Evolutionary conservation across 768 basidiomycete genomes (phyloP).

Genomic region (Tulasnella sp.): DNA sequence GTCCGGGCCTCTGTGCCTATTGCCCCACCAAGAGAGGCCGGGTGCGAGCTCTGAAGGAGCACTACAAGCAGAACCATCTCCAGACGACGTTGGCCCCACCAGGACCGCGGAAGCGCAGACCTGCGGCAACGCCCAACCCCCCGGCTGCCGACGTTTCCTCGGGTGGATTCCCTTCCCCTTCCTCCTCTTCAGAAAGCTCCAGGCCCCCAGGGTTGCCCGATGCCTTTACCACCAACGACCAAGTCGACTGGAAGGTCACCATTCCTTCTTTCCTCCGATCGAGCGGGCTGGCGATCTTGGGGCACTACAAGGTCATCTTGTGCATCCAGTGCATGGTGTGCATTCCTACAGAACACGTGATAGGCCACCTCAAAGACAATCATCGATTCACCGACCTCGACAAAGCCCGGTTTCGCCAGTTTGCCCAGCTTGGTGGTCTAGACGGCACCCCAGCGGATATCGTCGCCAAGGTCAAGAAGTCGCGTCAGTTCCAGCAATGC

Average conservation of each 20-base stretch:
- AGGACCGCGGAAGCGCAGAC: too few relatives aligned
- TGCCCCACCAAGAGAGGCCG: too few relatives aligned
- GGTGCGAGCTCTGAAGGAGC: too few relatives aligned
- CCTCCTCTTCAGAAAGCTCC: too few relatives aligned
- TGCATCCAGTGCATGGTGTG: not conserved
- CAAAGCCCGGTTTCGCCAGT: not conserved
- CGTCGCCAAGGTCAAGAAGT: not conserved
- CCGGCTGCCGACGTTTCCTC: not conserved
- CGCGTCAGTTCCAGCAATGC: not conserved
- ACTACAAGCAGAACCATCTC: too few relatives aligned
- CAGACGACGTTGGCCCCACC: too few relatives aligned
- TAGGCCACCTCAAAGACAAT: not conserved
- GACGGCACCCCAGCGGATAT: not conserved
- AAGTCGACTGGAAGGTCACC: not conserved
- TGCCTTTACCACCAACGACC: not conserved
- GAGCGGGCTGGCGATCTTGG: not conserved
- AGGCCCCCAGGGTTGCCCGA: too few relatives aligned
- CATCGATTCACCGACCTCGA: not conserved
- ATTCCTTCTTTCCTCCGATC: not conserved
- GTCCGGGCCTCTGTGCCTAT: too few relatives aligned
- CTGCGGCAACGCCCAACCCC: not conserved
- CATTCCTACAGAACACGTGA: not conserved
- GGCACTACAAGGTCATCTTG: not conserved
- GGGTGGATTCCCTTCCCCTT: too few relatives aligned
- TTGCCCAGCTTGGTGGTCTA: not conserved